Percentiles rank a stretch among this genome's conserved stretches.
Evolutionary conservation across 2,329 filamentous ascomycete genomes (phyloP).

Genomic region (Zopfia rhizophila): DNA sequence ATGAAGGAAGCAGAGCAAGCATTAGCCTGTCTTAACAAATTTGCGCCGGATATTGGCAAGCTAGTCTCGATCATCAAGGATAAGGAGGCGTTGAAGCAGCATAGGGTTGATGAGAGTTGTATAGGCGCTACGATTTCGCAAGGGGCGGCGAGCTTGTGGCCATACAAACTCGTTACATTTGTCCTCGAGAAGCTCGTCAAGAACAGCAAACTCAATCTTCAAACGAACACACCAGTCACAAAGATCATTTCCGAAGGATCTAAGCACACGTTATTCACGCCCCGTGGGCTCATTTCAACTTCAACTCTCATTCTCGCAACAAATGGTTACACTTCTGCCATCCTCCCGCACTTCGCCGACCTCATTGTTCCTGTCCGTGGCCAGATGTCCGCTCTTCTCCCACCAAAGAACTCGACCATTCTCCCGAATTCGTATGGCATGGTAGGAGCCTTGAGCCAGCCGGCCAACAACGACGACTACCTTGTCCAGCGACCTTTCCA

Average conservation of each 20-base stretch:
- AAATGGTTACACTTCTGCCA: slow-evolving; percentile 83
- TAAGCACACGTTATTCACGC: slow-evolving; percentile 72
- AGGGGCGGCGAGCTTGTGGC: slow-evolving; percentile 77
- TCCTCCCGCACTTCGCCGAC: slow-evolving; percentile 74
- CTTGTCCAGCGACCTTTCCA: slow-evolving; percentile 73
- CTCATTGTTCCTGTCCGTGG: slow-evolving; percentile 82
- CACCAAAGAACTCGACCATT: slow-evolving; percentile 58
- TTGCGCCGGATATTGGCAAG: slow-evolving; percentile 67
- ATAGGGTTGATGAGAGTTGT: slow-evolving; percentile 61
- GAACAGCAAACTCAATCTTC: slow-evolving; percentile 70
- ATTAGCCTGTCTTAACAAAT: slow-evolving; percentile 62
- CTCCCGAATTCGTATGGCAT: slow-evolving; percentile 73
- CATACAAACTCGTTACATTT: slow-evolving; percentile 83
- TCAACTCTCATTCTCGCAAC: slow-evolving; percentile 78
- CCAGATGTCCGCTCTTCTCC: slow-evolving; percentile 74
- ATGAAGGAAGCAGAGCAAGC: slow-evolving; percentile 63
- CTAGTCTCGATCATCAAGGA: slow-evolving; percentile 53
- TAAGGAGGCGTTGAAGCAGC: slow-evolving; percentile 58
- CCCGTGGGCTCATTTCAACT: slow-evolving; percentile 73
- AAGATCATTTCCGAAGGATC: slow-evolving; percentile 38
- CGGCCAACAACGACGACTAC: slow-evolving; percentile 72
- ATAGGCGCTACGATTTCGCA: slow-evolving; percentile 72
- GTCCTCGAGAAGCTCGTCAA: slow-evolving; percentile 71
- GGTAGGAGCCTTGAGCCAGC: slow-evolving; percentile 61
- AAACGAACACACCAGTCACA: slow-evolving; percentile 75